Percentiles rank a stretch among this genome's conserved stretches.
Conservation (phyloP, 208 protist genomes). For the Acanthamoeba royreba region DNA sequence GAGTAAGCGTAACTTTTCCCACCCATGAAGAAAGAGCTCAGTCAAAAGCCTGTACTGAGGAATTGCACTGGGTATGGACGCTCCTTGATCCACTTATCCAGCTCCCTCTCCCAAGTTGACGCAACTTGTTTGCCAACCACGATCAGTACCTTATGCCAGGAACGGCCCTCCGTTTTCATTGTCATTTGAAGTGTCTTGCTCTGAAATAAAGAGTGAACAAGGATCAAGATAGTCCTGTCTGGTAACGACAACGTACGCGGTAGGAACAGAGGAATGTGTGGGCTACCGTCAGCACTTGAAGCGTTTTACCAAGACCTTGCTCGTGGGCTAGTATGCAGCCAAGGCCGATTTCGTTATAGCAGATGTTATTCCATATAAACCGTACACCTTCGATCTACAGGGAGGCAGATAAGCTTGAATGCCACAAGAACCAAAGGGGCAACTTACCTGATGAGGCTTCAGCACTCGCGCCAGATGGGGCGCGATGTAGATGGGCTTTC, state of each 20-base stretch:
- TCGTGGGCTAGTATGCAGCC: constrained; percentile 26
- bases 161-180: background rate
- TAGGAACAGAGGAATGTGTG: constrained; percentile 13
- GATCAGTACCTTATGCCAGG: background rate
- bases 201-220: no score
- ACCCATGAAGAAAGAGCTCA: no score
- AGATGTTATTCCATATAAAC: constrained; percentile 27
- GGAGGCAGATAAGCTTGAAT: background rate
- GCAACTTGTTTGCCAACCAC: background rate
- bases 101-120: background rate
- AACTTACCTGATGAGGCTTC: background rate
- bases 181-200: background rate
- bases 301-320: constrained; percentile 2
- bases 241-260: background rate
- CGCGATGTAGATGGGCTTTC: background rate
- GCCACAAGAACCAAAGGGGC: background rate
- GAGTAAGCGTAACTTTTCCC: no score
- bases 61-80: background rate
- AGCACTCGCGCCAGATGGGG: background rate
- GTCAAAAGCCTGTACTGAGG: no score
- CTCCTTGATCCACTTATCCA: background rate
- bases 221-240: no score
- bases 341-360: background rate
- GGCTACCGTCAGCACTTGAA: background rate
- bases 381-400: background rate